Conservation (phyloP, 805 yeast genomes). For the Helenozyma baotianmanensis region DNA sequence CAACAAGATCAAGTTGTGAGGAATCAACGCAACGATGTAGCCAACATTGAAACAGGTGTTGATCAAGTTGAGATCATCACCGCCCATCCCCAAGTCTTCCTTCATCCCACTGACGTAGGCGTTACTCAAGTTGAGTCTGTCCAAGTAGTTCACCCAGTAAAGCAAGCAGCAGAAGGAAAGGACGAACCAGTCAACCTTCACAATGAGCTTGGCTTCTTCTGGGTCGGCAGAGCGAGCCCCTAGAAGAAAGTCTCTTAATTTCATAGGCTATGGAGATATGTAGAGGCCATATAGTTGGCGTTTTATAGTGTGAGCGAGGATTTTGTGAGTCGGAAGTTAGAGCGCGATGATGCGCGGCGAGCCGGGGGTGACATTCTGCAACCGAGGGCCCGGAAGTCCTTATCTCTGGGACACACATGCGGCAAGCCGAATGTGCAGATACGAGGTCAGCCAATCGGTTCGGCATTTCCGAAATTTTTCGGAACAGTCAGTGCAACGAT, state of each 20-base stretch:
- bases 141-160: slow-evolving; percentile 53
- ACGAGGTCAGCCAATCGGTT: no score
- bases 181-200: slow-evolving; percentile 39
- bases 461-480: no score
- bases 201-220: slow-evolving; percentile 15
- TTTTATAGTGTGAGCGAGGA: no score
- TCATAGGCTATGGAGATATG: no score
- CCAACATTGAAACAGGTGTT: slow-evolving; percentile 59
- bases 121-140: slow-evolving; percentile 49
- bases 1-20: slow-evolving; percentile 51
- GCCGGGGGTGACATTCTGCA: no score
- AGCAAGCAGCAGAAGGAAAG: slow-evolving; percentile 37
- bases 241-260: slow-evolving; percentile 2
- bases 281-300: no score
- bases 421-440: no score
- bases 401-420: no score
- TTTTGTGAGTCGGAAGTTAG: no score
- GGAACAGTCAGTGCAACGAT: no score
- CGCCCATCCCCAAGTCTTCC: slow-evolving; percentile 45
- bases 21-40: slow-evolving; percentile 57
- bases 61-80: slow-evolving; percentile 47
- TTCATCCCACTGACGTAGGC: slow-evolving; percentile 70
- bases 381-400: no score
- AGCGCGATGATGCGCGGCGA: no score
- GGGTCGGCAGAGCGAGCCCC: slow-evolving; percentile 3